Evolutionary conservation across 2,329 filamentous ascomycete species (phyloP).

Genomic region (Diplocarpon rosae): DNA sequence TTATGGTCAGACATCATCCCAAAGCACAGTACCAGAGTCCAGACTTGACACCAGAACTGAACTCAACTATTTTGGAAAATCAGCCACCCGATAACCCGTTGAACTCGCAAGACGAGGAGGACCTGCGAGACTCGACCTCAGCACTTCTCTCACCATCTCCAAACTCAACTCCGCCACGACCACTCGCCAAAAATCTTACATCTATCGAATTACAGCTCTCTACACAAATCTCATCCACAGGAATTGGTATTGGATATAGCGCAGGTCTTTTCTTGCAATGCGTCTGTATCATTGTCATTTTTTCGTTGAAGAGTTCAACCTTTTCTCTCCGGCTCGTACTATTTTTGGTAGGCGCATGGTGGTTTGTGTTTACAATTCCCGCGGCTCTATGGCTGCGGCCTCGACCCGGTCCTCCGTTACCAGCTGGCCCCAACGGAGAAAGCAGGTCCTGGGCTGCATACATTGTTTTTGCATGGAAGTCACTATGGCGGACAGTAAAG

Average conservation of each 20-base stretch:
- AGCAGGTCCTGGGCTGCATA: constrained; percentile 55
- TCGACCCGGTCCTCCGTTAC: constrained; percentile 75
- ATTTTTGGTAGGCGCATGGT: constrained; percentile 82
- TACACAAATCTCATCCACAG: constrained; percentile 81
- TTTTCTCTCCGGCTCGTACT: constrained; percentile 81
- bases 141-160: constrained; percentile 32
- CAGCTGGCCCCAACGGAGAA: constrained; percentile 24
- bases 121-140: constrained; percentile 33
- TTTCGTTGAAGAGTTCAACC: constrained; percentile 62
- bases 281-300: constrained; percentile 65
- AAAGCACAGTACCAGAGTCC: constrained; percentile 22
- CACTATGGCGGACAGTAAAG: constrained; percentile 67
- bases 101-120: constrained; percentile 13
- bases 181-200: constrained; percentile 40
- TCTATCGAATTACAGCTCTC: constrained; percentile 66
- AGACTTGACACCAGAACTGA: constrained; percentile 19
- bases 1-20: constrained; percentile 77
- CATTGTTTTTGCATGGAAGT: constrained; percentile 74
- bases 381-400: constrained; percentile 79
- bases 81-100: constrained; percentile 12
- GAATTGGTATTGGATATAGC: constrained; percentile 88
- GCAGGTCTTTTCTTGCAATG: constrained; percentile 79
- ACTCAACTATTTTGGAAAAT: constrained; percentile 13
- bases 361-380: constrained; percentile 83
- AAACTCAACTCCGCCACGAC: constrained; percentile 18